These are phyloP conservation scores for Orobanche coerulescens DNA, from an alignment of 257 asterid species.

Conservation along the genomic window DNA sequence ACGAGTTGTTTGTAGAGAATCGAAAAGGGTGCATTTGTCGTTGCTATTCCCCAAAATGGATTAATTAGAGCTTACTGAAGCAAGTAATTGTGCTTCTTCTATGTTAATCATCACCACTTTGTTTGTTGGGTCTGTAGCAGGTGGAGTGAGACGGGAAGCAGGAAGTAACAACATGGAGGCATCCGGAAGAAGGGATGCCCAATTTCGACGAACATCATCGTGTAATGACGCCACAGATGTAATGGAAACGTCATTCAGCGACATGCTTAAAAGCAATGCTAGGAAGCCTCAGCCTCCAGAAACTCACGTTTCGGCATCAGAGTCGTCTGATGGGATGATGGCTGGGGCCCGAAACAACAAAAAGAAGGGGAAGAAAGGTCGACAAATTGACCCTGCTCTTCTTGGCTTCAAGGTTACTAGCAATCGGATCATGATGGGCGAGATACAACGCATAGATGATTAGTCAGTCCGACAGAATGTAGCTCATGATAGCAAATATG, in stretches of 20 bases:
- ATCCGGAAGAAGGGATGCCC: conserved; percentile 49
- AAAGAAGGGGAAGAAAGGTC: conserved; percentile 96
- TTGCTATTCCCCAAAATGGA: too few species aligned
- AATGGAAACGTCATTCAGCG: conserved; percentile 82
- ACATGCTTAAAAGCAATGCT: conserved; percentile 80
- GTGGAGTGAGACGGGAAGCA: conserved; percentile 38
- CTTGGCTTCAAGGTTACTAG: conserved; percentile 98
- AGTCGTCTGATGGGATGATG: conserved; percentile 32
- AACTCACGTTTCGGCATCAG: conserved; percentile 29
- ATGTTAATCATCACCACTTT: background rate
- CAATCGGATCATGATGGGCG: conserved; percentile 99
- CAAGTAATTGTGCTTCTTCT: too few species aligned
- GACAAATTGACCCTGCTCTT: conserved; percentile 95
- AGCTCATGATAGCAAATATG: background rate
- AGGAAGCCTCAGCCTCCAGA: conserved; percentile 69
- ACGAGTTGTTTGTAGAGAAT: too few species aligned
- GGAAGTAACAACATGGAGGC: conserved; percentile 37
- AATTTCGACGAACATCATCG: conserved; percentile 64
- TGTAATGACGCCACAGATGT: conserved; percentile 62
- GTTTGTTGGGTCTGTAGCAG: conserved; percentile 31
- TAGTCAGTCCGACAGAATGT: conserved; percentile 10
- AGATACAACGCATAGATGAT: conserved; percentile 85
- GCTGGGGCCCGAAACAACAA: conserved; percentile 51
- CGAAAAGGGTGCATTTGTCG: too few species aligned
- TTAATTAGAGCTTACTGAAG: too few species aligned